Base-by-base conservation (phyloP, 2,329 filamentous ascomycete species). In the Parascedosporium putredinis region DNA sequence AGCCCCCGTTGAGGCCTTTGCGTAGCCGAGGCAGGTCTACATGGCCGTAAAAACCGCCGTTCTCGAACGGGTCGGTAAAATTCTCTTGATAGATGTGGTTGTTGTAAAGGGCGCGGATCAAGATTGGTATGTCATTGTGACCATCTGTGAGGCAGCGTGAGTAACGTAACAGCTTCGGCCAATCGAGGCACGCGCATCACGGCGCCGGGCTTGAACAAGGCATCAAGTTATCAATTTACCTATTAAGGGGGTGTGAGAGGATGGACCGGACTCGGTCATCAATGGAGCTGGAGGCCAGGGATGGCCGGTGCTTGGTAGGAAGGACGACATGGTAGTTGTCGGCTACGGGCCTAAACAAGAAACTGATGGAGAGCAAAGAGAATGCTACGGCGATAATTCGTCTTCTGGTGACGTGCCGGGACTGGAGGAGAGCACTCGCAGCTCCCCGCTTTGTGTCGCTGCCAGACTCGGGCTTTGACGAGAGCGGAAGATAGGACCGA, bases 111-210 rank as follows among this genome's bases (percentile, higher is more conserved):
- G 58, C 66, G 33, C 88, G 79, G 48, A 96, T 72, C 24, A 84
- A 65, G 34, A 93, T 83, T 20, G 91, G 78, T 45, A 97, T 74
- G 62, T 97, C 91, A 67, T 95, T 85, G 62, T 96, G 90, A 1
- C 90, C 90, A 65, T 96, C 90, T 90, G 27, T n/a, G n/a, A n/a
- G n/a, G n/a, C n/a, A 12, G 27, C 27, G 27, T 31, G 7, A 31
- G 6, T 31, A 31, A 12, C 27, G 12, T n/a, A 31, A 12, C 27
- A 12, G 6, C 27, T 31, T 31, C 27, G 12, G 6, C 27, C 6
- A 31, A 12, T 31, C 27, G 27, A 31, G 7, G 27, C 7, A 31
- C 12, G 27, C 12, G 27, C 27, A 31, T 6, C 7, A 12, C 7
- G 27, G n/a, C n/a, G n/a, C n/a, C n/a, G n/a, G n/a, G n/a, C n/a